Conservation (phyloP, 2,329 filamentous ascomycete genomes). For the Tolypocladium sp. region DNA sequence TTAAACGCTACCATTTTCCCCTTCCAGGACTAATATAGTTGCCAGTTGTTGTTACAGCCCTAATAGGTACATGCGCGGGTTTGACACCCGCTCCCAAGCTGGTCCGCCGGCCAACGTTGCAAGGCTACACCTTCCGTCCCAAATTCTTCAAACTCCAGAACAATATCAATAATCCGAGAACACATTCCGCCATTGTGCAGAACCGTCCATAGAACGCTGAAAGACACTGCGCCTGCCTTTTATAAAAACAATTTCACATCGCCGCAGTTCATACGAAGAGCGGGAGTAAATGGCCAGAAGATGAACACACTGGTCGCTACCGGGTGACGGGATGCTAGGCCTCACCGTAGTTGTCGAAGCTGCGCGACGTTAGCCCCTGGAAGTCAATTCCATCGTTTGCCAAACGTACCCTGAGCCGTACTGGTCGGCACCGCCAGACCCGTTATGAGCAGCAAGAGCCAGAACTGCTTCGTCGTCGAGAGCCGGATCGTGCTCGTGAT, state of each 20-base stretch:
- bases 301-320: background rate
- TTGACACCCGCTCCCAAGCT: background rate
- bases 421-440: constrained; percentile 22
- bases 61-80: background rate
- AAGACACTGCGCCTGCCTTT: background rate
- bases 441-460: constrained; percentile 35
- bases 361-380: constrained; percentile 6
- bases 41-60: background rate
- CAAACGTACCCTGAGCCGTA: constrained; percentile 33
- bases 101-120: background rate
- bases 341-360: constrained; percentile 31
- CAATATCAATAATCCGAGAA: background rate
- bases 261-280: background rate
- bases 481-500: constrained; percentile 21
- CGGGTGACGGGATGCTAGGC: constrained; percentile 15
- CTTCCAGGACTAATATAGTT: background rate
- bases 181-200: background rate
- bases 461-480: constrained; percentile 40
- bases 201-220: background rate
- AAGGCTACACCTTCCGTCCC: background rate
- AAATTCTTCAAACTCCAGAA: background rate
- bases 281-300: background rate
- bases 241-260: background rate
- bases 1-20: background rate
- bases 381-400: background rate